phyloP scores from a whole-genome alignment of 116 monocot genomes.

The Dioscorea cayenensis region DNA sequence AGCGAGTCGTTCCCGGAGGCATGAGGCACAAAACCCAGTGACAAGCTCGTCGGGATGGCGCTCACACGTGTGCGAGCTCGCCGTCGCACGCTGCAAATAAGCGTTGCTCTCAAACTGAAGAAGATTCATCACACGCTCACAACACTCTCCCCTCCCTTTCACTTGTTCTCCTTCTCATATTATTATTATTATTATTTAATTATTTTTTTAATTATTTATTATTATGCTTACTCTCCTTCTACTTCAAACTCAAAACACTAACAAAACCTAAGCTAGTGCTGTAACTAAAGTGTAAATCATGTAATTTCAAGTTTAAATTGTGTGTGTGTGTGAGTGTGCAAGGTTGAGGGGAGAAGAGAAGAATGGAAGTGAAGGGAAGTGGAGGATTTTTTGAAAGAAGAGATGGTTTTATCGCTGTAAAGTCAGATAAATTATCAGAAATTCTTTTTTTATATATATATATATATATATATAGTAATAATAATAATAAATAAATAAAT shows the following conservation, averaged over 20 bases:
- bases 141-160: not conserved
- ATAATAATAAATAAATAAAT: not conserved
- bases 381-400: constrained; percentile 1
- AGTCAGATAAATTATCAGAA: not conserved
- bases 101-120: not conserved
- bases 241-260: too few species aligned
- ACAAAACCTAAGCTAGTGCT: too few species aligned
- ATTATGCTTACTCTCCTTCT: too few species aligned
- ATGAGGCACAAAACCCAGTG: constrained; percentile 82
- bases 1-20: constrained; percentile 75
- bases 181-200: not conserved
- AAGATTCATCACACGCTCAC: constrained; percentile 1
- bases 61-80: constrained; percentile 23
- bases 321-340: too few species aligned
- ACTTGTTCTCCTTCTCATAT: not conserved
- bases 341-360: too few species aligned
- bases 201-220: too few species aligned
- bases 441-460: too few species aligned
- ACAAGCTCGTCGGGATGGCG: constrained; percentile 56
- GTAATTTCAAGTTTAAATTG: too few species aligned
- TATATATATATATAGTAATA: not conserved
- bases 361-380: not conserved
- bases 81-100: not conserved
- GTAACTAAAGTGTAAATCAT: too few species aligned
- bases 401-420: not conserved